phyloP scores from a whole-genome alignment of 2,329 filamentous ascomycete genomes.

The Sclerotinia subarctica region DNA sequence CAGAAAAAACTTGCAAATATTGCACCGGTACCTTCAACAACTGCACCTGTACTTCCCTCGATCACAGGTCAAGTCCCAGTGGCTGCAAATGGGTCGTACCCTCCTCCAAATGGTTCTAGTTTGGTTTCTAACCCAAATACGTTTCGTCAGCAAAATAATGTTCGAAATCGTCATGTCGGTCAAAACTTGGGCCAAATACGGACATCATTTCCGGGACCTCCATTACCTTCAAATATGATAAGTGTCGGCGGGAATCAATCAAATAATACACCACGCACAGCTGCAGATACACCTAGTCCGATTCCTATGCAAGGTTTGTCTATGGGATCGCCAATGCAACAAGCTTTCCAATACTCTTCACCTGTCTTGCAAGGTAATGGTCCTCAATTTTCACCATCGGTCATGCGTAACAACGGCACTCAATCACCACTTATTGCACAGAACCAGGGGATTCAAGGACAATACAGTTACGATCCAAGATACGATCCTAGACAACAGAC shows the following conservation, averaged over 20 bases:
- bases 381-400: background rate
- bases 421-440: conserved; percentile 3
- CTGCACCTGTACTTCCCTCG: background rate
- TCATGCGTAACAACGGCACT: background rate
- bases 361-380: conserved; percentile 22
- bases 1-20: conserved; percentile 8
- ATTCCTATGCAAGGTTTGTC: conserved; percentile 30
- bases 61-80: background rate
- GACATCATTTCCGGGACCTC: conserved; percentile 1
- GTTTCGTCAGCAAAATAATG: background rate
- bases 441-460: conserved; percentile 3
- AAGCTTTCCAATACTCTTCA: conserved; percentile 20
- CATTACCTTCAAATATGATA: background rate
- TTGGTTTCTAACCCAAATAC: background rate
- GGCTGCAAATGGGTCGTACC: background rate
- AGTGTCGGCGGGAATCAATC: background rate
- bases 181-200: conserved; percentile 11
- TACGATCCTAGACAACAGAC: conserved; percentile 18
- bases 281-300: conserved; percentile 28
- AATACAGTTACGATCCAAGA: background rate
- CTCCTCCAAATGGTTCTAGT: background rate
- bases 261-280: background rate
- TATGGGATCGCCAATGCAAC: conserved; percentile 32
- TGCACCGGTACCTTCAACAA: background rate
- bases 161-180: background rate